phyloP scores from a whole-genome alignment of 1,284 basidiomycete genomes.

The Phaffia rhodozyma region DNA sequence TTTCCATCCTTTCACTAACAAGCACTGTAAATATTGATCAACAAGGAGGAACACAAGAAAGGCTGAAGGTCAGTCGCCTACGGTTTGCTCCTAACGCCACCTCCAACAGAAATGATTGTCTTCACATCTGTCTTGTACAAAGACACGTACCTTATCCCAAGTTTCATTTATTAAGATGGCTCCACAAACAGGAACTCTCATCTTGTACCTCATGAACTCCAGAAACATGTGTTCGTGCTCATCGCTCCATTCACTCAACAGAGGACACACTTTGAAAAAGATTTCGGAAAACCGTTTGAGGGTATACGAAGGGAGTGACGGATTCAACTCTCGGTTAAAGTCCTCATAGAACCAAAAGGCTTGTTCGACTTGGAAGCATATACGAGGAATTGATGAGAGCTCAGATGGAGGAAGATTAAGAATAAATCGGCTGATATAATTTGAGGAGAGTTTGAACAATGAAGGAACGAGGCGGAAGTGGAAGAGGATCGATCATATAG shows the following conservation, averaged over 20 bases:
- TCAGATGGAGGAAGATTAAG: constrained; percentile 93
- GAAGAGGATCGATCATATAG: not conserved
- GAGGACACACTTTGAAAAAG: constrained; percentile 70
- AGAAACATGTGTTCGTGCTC: constrained; percentile 69
- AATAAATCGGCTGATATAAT: constrained; percentile 68
- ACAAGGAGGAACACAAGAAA: not conserved
- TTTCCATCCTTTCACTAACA: constrained; percentile 97
- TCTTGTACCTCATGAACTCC: constrained; percentile 89
- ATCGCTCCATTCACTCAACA: constrained; percentile 63
- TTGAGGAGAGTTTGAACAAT: not conserved
- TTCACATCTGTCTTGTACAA: not conserved
- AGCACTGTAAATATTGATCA: constrained; percentile 44
- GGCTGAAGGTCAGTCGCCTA: not conserved
- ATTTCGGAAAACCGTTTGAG: constrained; percentile 92
- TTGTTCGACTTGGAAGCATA: constrained; percentile 99
- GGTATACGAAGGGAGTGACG: constrained; percentile 69
- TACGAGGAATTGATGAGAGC: constrained; percentile 75
- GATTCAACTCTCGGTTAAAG: constrained; percentile 84
- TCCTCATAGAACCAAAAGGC: constrained; percentile 99
- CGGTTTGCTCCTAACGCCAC: not conserved
- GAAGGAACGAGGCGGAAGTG: not conserved
- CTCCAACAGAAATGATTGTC: not conserved
- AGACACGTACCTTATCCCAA: constrained; percentile 69
- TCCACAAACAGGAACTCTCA: constrained; percentile 94
- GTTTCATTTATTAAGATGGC: constrained; percentile 85